Evolutionary conservation across 2,329 filamentous ascomycete genomes (phyloP).

Genomic region (Endocalyx cinctus): DNA sequence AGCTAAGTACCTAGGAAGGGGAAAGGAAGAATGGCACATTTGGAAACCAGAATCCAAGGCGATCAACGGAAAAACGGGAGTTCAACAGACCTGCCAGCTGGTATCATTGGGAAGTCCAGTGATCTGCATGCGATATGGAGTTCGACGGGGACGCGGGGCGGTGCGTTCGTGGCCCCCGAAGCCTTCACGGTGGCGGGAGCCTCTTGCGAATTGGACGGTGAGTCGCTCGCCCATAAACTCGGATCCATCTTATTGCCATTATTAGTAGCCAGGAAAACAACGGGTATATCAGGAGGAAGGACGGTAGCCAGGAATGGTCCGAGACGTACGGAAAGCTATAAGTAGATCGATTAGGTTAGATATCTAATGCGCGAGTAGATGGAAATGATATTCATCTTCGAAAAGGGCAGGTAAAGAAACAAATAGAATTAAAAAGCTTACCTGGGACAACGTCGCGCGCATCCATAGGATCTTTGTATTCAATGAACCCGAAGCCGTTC

Average conservation of each 20-base stretch:
- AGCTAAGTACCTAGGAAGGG: constrained; percentile 20
- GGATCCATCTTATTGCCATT: constrained; percentile 69
- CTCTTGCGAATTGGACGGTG: constrained; percentile 96
- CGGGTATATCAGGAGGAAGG: constrained; percentile 16
- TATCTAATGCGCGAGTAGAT: constrained; percentile 1
- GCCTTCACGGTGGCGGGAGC: constrained; percentile 56
- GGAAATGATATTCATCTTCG: constrained; percentile 1
- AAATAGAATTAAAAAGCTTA: constrained; percentile 44
- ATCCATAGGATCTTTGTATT: constrained; percentile 98
- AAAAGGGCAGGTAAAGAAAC: neutral
- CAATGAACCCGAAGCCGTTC: constrained; percentile 99
- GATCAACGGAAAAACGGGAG: constrained; percentile 49
- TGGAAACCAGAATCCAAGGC: constrained; percentile 30
- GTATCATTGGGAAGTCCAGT: constrained; percentile 95
- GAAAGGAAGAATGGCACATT: constrained; percentile 17
- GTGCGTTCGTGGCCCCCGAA: constrained; percentile 52
- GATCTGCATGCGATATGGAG: constrained; percentile 94
- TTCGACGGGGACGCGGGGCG: constrained; percentile 78
- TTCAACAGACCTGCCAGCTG: constrained; percentile 98
- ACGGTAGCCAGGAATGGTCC: constrained; percentile 29
- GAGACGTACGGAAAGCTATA: constrained; percentile 58
- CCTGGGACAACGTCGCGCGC: constrained; percentile 97
- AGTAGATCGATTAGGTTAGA: constrained; percentile 24
- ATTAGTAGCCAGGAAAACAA: constrained; percentile 35
- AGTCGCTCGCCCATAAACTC: constrained; percentile 97